Base-by-base conservation (phyloP, 148 eudicot species). In the Salicornia ramosissima region DNA sequence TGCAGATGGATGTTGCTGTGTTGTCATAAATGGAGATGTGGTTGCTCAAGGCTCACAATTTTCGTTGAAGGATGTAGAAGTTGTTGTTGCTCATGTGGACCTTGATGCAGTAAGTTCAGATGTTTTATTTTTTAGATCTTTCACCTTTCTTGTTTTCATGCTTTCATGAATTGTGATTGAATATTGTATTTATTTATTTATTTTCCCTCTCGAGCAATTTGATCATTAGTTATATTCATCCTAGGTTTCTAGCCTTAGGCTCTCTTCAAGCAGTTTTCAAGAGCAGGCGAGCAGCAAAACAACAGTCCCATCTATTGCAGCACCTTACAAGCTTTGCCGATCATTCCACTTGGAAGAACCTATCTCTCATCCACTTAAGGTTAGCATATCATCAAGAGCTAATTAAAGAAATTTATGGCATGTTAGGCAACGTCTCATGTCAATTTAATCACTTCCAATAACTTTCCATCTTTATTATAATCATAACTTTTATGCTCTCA, bases 11-110 rank as follows among this genome's bases (percentile, higher is more conserved):
- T 94, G 98, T 70, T 79, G 86, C 39, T 90, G 89, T 75, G 80
- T 94, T 76, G 95, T 88, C 79, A 89, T 94, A 66, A 94, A 94
- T 75, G 97, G 92, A 50, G 98, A 94, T 75, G 89, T 90, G 75
- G 91, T 90, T 79, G 96, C 90, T n/a, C 98, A 94, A 81, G 97
- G 98, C 66, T 88, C 97, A 47, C 98, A 94, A 68, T 94, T 94
- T 80, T 94, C 98, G 51, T 75, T 90, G 71, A 90, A 85, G 80
- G 98, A 94, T 84, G 90, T 94, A 10, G 98, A 90, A 81, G 81
- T 94, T 77, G 87, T 86, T 64, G 84, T 84, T 85, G 98, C 98
- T 79, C 90, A 84, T 70, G 78, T 94, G 54, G 98, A 94, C 81
- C 89, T 94, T 57, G 98, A 94, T 81, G 92, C 89, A 80, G 97